Evolutionary conservation across 1,284 basidiomycete genomes (phyloP), one percentile per base, ranked within the genome.

Genomic region (Hortiboletus rubellus): DNA sequence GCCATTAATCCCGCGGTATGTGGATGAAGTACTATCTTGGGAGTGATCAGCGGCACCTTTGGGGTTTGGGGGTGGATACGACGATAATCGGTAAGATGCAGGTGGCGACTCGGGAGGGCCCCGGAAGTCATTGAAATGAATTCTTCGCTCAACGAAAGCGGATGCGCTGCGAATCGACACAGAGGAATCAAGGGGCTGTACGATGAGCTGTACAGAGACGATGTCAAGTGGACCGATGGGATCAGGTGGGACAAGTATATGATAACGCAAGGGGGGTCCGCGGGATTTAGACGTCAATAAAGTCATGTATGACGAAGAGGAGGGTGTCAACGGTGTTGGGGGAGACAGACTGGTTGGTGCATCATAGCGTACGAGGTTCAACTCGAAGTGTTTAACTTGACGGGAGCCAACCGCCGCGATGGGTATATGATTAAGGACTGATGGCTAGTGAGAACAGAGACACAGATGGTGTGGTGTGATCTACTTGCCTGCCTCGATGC

Each of bases 401-500:
- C 86, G 83, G 42, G 77, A 77, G 58, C 90, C 90, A 31, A 92
- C 79, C 49, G 82, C 85, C 37, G 80, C 66, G 53, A 89, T 80
- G 54, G 82, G 85, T 6, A 75, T 69, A 68, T 92, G 89, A 59
- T 82, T 80, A 42, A 91, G 79, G 52, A 84, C 87, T 90, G 56
- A 50, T 47, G 34, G 47, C 50, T 53, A 62, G 62, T 66, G 55
- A 62, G 62, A 59, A 58, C 8, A 53, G 55, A 50, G 24, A 42
- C 41, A 50, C 30, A 22, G 52, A 44, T 49, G 55, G 45, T 56
- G 47, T 44, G 57, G 63, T 41, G 54, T 31, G 54, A 58, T 50
- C 47, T 18, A 79, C 87, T 66, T 62, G 87, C 91, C 81, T 60
- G 89, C 91, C 76, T 94, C 91, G 57, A 94, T 76, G 52, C 88